Percentiles rank a stretch among this genome's conserved stretches.
These are phyloP conservation scores for Atkinsonella texensis DNA, from an alignment of 2,329 filamentous ascomycete species.

Conservation along the genomic window DNA sequence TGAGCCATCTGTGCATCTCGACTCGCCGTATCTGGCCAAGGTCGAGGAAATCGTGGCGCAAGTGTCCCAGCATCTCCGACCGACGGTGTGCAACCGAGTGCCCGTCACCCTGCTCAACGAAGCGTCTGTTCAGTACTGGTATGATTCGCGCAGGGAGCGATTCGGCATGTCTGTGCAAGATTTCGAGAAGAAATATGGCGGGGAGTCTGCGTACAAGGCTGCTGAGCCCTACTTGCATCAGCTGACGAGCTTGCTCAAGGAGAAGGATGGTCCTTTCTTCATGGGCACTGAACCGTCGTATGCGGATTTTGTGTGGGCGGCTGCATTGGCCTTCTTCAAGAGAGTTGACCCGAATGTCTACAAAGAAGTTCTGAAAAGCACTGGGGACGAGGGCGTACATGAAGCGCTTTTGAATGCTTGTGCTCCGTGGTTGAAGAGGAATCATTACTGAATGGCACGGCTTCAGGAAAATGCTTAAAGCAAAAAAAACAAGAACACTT, in stretches of 20 bases:
- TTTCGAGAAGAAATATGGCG: conserved; percentile 32
- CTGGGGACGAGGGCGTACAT: conserved; percentile 27
- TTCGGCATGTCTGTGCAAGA: conserved; percentile 43
- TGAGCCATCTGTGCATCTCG: conserved; percentile 42
- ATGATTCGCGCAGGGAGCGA: conserved; percentile 32
- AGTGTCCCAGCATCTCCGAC: conserved; percentile 20
- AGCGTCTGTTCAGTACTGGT: conserved; percentile 41
- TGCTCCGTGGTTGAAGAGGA: conserved; percentile 28
- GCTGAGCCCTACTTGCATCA: conserved; percentile 24
- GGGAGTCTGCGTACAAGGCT: conserved; percentile 35
- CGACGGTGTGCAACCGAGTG: conserved; percentile 35
- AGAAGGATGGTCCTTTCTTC: conserved; percentile 50
- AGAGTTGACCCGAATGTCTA: conserved; percentile 23
- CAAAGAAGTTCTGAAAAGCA: conserved; percentile 22
- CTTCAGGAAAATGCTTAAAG: neutral
- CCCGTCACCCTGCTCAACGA: conserved; percentile 38
- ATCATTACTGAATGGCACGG: conserved; percentile 20
- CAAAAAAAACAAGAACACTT: neutral
- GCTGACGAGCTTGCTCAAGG: conserved; percentile 26
- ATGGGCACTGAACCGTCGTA: conserved; percentile 42
- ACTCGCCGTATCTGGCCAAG: conserved; percentile 35
- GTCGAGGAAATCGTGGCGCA: conserved; percentile 28
- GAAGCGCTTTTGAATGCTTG: conserved; percentile 26
- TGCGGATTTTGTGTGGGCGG: conserved; percentile 45
- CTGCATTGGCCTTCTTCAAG: conserved; percentile 30